Evolutionary conservation across 495 filamentous ascomycete species (phyloP), one percentile per base, ranked within the genome.

Genomic region (Schizothecium vesticola): DNA sequence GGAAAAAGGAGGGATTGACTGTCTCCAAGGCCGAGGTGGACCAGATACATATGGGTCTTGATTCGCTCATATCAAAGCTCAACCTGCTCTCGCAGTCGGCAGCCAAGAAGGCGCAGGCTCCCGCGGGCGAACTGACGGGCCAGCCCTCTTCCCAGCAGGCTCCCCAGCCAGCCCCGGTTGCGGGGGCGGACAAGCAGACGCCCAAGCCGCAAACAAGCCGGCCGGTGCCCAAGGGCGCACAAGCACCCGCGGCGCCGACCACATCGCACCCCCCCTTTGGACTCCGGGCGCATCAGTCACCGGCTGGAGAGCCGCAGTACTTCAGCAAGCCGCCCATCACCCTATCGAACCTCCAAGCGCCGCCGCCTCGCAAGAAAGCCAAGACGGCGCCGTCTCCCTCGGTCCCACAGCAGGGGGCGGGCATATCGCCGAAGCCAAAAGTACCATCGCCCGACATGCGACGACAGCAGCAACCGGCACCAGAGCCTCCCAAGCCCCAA

Each of bases 201-300:
- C 29, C 61, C 25, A 28, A 63, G 11, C 26, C 16, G 67, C 82
- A 85, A n/a, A 12, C 43, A 67, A 82, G 84, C 63, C 79, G 82
- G 66, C 74, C 73, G 1, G 71, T 67, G 24, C 79, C 77, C 63
- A 80, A 77, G 67, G 74, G 70, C 26, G 82, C 74, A 36, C 80
- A 85, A 19, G 84, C 90, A 13, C 82, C 82, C 0, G 82, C 88
- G 63, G 87, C 90, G 6, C 88, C 90, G n/a, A 91, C 86, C 0
- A 82, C 87, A 0, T 76, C 87, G 0, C 85, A 90, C 56, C 83
- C 88, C 51, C 87, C 89, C 0, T 91, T 91, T 74, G 84, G 84
- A 57, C 85, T 94, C 68, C 88, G 88, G 23, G 84, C 85, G 9
- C 85, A 89, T 36, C 86, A 89, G 56, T 92, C 92, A 33, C 92